Evolutionary conservation across 192 early-diverging fungal species (phyloP), one percentile per base, ranked within the genome.

Genomic region (Umbelopsis ramanniana): DNA sequence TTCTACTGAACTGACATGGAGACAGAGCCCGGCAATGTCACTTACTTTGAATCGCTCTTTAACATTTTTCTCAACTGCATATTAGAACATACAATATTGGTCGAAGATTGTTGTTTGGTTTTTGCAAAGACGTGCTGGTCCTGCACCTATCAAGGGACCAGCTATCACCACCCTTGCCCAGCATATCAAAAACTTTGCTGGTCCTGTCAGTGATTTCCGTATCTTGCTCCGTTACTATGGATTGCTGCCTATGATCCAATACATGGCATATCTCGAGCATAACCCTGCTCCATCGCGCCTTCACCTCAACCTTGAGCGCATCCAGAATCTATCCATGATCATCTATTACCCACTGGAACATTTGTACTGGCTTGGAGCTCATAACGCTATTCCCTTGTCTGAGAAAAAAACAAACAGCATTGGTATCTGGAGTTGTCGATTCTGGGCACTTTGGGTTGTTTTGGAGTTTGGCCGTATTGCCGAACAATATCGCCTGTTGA

Each of bases 301-400:
- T 4, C 80, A 92, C 37, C 83, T 91, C 22, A 74, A 87, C 67
- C 80, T 97, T 5, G 90, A 90, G 76, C 91, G 97, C 23, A 73
- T 93, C n/a, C 94, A 96, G 81, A 99, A 99, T 72, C 78, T 94
- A 57, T 81, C 83, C 68, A 93, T 94, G 55, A 73, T 96, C 43
- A 79, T 86, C 76, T 99, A 99, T 85, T 99, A 99, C 72, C 97
- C 97, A 26, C 86, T 99, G 35, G 97, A 99, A 77, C 97, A 99
- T 78, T 84, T 89, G 43, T 99, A 96, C 87, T 99, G 95, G 94
- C 85, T 99, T 60, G 94, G 88, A 8, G 85, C 89, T 24, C 94
- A 99, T 73, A 85, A 93, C 53, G 85, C 97, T 21, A 89, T 97
- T 53, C 84, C 89, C 22, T 78, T 97, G 57, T 82, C 90, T 10